Evolutionary conservation across 805 yeast species (phyloP).

Genomic region (Martiniozyma abietophila): DNA sequence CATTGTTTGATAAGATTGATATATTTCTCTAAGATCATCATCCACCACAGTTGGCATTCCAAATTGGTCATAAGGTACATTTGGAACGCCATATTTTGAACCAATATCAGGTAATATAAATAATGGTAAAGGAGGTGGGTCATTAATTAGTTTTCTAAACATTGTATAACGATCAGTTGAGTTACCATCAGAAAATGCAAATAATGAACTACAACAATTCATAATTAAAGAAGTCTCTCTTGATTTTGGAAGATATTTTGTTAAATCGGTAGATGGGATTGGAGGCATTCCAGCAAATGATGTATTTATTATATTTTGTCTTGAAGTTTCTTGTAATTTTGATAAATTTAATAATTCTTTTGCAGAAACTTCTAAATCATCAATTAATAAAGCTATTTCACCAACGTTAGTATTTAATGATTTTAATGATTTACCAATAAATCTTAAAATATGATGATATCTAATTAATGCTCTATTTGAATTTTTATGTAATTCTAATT

Average conservation of each 20-base stretch:
- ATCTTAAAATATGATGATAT: constrained; percentile 9
- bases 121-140: constrained; percentile 5
- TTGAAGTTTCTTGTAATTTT: constrained; percentile 4
- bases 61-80: neutral
- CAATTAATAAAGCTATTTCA: too few relatives aligned
- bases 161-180: constrained; percentile 1
- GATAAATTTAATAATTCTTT: too few relatives aligned
- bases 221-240: constrained; percentile 7
- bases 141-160: constrained; percentile 5
- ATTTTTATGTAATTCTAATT: too few relatives aligned
- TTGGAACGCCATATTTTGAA: constrained; percentile 1
- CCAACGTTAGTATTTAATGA: too few relatives aligned
- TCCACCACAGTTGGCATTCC: constrained; percentile 2
- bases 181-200: constrained; percentile 4
- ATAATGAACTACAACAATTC: constrained; percentile 8
- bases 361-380: too few relatives aligned
- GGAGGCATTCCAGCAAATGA: neutral
- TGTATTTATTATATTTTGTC: constrained; percentile 1
- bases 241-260: constrained; percentile 1
- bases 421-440: constrained; percentile 4
- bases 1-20: neutral
- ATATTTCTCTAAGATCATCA: constrained; percentile 5
- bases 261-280: neutral
- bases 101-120: constrained; percentile 4
- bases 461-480: constrained; percentile 9